These are phyloP conservation scores for Tremella yokohamensis DNA, from an alignment of 768 basidiomycete species.

Conservation along the genomic window DNA sequence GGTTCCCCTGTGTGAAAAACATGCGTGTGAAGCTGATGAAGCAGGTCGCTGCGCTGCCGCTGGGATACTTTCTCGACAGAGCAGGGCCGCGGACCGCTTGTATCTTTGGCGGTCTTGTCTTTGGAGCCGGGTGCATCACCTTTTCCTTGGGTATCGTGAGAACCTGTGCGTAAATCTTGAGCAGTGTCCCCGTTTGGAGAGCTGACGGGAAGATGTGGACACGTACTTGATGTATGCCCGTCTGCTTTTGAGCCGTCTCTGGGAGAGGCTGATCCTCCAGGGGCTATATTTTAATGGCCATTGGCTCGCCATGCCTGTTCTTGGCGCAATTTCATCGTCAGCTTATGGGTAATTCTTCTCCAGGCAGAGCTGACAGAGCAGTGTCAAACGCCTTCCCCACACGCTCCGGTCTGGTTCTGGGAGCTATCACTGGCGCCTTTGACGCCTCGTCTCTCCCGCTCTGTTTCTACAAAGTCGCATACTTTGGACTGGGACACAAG, in stretches of 20 bases:
- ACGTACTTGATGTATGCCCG: conserved; percentile 41
- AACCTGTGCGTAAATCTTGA: conserved; percentile 25
- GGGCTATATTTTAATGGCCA: conserved; percentile 50
- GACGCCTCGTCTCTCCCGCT: conserved; percentile 51
- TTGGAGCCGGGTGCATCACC: conserved; percentile 47
- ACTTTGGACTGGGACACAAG: conserved; percentile 25
- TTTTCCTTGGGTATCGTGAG: conserved; percentile 40
- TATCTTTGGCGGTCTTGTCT: conserved; percentile 47
- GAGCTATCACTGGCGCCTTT: conserved; percentile 52
- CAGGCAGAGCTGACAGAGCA: conserved; percentile 6
- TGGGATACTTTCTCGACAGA: conserved; percentile 44
- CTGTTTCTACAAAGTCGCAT: conserved; percentile 46
- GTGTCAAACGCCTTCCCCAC: conserved; percentile 53
- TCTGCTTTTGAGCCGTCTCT: neutral
- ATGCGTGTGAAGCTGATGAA: conserved; percentile 13
- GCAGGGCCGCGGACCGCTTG: conserved; percentile 48
- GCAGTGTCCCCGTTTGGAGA: too few species aligned
- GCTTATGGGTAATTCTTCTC: conserved; percentile 3
- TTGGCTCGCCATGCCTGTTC: conserved; percentile 53
- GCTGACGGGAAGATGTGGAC: conserved; percentile 35
- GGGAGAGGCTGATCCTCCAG: conserved; percentile 14
- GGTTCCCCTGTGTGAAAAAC: neutral
- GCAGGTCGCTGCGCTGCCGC: conserved; percentile 42
- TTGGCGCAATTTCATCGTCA: conserved; percentile 51
- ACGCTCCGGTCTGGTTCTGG: conserved; percentile 51